Conservation (phyloP, 2,329 filamentous ascomycete genomes). For the Epicoccum nigrum region DNA sequence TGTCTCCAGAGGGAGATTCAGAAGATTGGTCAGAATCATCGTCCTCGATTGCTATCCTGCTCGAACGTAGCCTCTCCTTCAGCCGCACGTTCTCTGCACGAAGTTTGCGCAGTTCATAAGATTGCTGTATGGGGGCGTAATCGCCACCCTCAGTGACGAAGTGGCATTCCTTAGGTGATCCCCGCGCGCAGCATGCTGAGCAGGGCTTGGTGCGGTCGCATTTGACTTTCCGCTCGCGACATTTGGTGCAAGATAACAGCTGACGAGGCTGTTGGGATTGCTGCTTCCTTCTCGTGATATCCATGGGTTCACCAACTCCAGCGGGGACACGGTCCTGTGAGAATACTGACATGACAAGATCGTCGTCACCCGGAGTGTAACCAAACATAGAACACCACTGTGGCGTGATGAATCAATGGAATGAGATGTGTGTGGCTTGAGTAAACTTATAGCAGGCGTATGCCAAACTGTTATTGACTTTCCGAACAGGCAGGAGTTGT, state of each 20-base stretch:
- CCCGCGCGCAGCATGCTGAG: constrained; percentile 56
- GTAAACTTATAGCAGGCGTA: neutral
- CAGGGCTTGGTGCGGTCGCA: constrained; percentile 59
- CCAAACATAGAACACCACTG: constrained; percentile 23
- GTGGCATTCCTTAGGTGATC: constrained; percentile 55
- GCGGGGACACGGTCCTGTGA: constrained; percentile 22
- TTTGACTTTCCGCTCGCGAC: constrained; percentile 58
- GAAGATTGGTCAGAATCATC: constrained; percentile 42
- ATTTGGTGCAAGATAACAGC: constrained; percentile 57
- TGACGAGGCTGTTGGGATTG: constrained; percentile 52
- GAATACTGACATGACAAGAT: constrained; percentile 21
- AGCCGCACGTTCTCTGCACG: constrained; percentile 54
- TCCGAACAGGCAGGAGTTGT: neutral
- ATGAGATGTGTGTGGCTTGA: neutral
- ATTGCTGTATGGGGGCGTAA: constrained; percentile 55
- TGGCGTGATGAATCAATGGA: constrained; percentile 25
- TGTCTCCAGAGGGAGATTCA: constrained; percentile 30
- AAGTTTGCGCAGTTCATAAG: constrained; percentile 55
- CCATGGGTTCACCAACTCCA: constrained; percentile 18
- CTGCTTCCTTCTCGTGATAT: constrained; percentile 41
- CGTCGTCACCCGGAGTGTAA: constrained; percentile 10
- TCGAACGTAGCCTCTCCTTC: constrained; percentile 50
- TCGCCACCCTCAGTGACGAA: constrained; percentile 55
- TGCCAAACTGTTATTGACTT: constrained; percentile 3
- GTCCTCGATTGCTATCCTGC: constrained; percentile 44